These are phyloP conservation scores for Yamadazyma oceani DNA, from an alignment of 1,139 yeast genomes.

Conservation along the genomic window DNA sequence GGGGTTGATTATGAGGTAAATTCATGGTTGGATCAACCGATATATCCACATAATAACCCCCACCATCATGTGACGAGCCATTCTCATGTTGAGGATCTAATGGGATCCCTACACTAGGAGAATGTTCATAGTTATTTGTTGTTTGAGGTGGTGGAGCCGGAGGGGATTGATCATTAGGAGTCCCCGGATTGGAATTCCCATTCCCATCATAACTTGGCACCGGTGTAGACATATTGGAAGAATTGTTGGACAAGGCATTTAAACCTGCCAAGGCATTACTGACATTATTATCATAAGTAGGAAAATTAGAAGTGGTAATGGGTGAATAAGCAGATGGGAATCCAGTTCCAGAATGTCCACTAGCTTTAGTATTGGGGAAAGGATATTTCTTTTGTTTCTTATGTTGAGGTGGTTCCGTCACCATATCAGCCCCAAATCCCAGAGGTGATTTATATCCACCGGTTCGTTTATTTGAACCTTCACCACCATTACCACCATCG, in stretches of 20 bases:
- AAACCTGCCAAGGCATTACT: slow-evolving; percentile 49
- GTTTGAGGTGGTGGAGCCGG: slow-evolving; percentile 20
- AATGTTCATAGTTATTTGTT: slow-evolving; percentile 27
- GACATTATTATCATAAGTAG: slow-evolving; percentile 45
- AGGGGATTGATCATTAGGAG: slow-evolving; percentile 28
- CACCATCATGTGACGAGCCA: slow-evolving; percentile 32
- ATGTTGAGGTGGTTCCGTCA: slow-evolving; percentile 10
- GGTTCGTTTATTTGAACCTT: slow-evolving; percentile 5
- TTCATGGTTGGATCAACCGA: slow-evolving; percentile 51
- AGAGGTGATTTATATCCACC: neutral
- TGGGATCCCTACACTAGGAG: slow-evolving; percentile 30
- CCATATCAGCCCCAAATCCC: neutral
- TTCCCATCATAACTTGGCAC: slow-evolving; percentile 19
- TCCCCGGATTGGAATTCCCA: slow-evolving; percentile 20
- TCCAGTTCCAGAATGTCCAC: slow-evolving; percentile 21
- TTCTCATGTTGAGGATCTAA: slow-evolving; percentile 39
- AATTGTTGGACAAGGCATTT: slow-evolving; percentile 43
- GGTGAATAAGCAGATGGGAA: slow-evolving; percentile 39
- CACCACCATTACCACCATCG: no score
- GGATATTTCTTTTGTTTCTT: slow-evolving; percentile 27
- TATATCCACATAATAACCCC: slow-evolving; percentile 50
- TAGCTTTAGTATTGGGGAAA: slow-evolving; percentile 18
- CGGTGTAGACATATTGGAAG: slow-evolving; percentile 36
- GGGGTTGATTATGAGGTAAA: slow-evolving; percentile 45
- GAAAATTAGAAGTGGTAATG: slow-evolving; percentile 37